These are phyloP conservation scores for Ophiostoma ulmi DNA, from an alignment of 2,329 filamentous ascomycete genomes.

Conservation along the genomic window DNA sequence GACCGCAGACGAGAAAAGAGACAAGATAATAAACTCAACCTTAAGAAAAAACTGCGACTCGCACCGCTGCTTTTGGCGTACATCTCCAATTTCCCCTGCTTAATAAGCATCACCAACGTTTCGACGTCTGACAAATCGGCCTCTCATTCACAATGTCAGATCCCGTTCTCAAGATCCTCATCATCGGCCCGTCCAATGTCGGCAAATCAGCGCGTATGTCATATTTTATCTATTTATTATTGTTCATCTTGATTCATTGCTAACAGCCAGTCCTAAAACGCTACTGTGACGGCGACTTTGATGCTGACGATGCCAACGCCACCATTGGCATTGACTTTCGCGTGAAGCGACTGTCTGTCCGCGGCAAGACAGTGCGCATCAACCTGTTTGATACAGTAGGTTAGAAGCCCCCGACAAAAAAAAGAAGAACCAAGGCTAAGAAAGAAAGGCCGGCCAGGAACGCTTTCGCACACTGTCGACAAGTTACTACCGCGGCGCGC, in stretches of 20 bases:
- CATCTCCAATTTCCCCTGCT: not conserved
- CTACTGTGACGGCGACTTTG: conserved; percentile 55
- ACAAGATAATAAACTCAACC: not conserved
- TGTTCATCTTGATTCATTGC: conserved; percentile 10
- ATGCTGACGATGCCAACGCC: conserved; percentile 49
- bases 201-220: conserved; percentile 52
- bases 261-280: conserved; percentile 44
- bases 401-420: too few species aligned
- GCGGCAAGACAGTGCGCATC: conserved; percentile 47
- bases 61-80: too few species aligned
- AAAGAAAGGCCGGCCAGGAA: conserved; percentile 39
- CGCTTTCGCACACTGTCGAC: conserved; percentile 48
- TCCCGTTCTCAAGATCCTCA: conserved; percentile 49
- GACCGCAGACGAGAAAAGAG: not conserved
- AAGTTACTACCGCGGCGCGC: conserved; percentile 48
- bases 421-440: too few species aligned
- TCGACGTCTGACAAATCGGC: not conserved
- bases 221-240: not conserved
- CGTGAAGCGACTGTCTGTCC: conserved; percentile 51
- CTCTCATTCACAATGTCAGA: conserved; percentile 32
- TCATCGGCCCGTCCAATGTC: conserved; percentile 52
- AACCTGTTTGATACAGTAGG: conserved; percentile 47
- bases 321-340: conserved; percentile 56
- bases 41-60: not conserved
- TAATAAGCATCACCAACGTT: not conserved